Base-by-base conservation (phyloP, 768 basidiomycete species). In the Trametopsis cervina region DNA sequence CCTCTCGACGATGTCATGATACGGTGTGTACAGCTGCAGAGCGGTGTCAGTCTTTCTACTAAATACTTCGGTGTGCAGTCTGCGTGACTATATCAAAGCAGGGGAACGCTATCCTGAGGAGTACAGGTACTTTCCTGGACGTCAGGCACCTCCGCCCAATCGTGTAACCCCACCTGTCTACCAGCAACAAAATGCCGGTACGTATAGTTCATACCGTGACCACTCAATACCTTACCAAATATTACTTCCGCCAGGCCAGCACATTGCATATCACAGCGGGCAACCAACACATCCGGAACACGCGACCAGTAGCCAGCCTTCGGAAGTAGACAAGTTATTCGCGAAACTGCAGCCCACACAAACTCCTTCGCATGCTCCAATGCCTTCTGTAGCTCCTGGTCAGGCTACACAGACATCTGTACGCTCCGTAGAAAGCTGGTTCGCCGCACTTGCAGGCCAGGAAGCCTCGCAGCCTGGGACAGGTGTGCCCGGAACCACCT, bases 61-160 rank as follows among this genome's bases (percentile, higher is more conserved):
- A 18, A n/a, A 18, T 13, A 23, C 33, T 45, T 6, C 1, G 12
- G 1, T 36, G 46, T 39, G 11, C 51, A 85, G 84, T 56, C 63
- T 89, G 18, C 83, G 83, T 60, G 71, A 71, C 1, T 87, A 78
- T 56, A 75, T 87, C 60, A 80, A 78, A 66, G 69, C 72, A 57
- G 83, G 83, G 44, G 45, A 74, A 15, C 73, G 79, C 9, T 89
- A 90, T 60, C 88, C 88, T 11, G 78, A 86, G 51, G 71, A 84
- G 49, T 86, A 71, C 58, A 73, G 76, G 50, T 86, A 84, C 62
- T 82, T 81, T 18, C 83, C 81, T 2, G 79, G 78, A 53, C 68
- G 74, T 25, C 81, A 77, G 4, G 83, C 83, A 4, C 83, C 80
- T 15, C 77, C 79, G 21, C 55, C 69, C 64, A n/a, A n/a, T 38